Base-by-base conservation (phyloP, 2,329 filamentous ascomycete species). In the Penicillium griseofulvum region DNA sequence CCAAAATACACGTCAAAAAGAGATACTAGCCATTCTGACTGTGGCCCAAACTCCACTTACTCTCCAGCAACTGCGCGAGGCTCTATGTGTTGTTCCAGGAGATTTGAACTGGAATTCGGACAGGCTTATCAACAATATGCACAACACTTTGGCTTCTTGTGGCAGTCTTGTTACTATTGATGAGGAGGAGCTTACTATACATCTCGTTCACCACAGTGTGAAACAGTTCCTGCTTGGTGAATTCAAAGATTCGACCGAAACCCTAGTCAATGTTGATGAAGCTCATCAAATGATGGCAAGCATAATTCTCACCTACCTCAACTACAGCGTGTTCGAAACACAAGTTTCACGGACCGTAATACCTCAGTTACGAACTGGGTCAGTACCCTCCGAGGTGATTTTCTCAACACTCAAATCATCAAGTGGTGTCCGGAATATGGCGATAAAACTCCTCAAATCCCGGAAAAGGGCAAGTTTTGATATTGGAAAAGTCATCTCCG, bases 101-200 rank as follows among this genome's bases (percentile, higher is more conserved):
- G 33, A 56, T 7, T 26, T 46, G 5, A 19, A 53, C 28, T 49
- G 49, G 54, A 44, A 54, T 26, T 19, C 39, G 2, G 19, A 39
- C 4, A 33, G 28, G 7, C 44, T 33, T 12, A 17, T 56, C 12
- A 56, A 49, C n/a, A 41, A 54, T n/a, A 46, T 56, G 39, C 39
- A 42, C 16, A 42, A 42, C 16, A 42, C 24, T 1, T n/a, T 28
- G 10, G 22, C 39, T 42, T 42, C 39, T 28, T 28, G 39, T 42
- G 39, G 39, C 14, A 42, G 24, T 28, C 39, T 42, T 17, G 24
- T 42, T 9, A 2, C 39, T 1, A n/a, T 42, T 28, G 39, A 28
- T 28, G 39, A 42, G 24, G 22, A 42, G 24, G 39, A 42, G 39
- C 16, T 42, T 28, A 42, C 39, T 42, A 17, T 42, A 28, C 39